Percentiles rank a stretch among this genome's conserved stretches.
phyloP scores from a whole-genome alignment of 768 basidiomycete genomes.

The Russula vinacea region DNA sequence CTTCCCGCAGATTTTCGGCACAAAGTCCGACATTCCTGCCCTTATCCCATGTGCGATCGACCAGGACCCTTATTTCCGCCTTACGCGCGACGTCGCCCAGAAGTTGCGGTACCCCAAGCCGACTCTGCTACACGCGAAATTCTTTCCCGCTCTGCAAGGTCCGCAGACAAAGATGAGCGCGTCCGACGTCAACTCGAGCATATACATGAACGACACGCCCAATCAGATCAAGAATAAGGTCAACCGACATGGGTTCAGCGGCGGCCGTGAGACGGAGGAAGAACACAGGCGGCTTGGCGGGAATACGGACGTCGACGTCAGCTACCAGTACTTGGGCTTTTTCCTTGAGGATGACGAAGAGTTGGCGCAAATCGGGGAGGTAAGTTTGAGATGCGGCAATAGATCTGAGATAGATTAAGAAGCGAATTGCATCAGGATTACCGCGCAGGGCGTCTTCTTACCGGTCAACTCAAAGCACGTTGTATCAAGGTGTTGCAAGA shows the following conservation, averaged over 20 bases:
- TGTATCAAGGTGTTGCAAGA: constrained; percentile 81
- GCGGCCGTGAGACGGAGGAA: constrained; percentile 93
- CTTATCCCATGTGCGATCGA: constrained; percentile 99
- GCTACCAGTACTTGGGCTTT: constrained; percentile 92
- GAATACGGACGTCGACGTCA: constrained; percentile 91
- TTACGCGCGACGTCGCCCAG: constrained; percentile 91
- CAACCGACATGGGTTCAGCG: constrained; percentile 93
- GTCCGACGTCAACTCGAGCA: constrained; percentile 85
- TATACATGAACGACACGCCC: constrained; percentile 92
- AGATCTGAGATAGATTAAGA: background rate
- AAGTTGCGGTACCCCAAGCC: constrained; percentile 97
- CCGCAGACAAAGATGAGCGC: constrained; percentile 99
- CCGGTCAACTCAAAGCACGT: constrained; percentile 85
- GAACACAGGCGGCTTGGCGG: constrained; percentile 88
- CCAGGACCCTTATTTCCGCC: constrained; percentile 95
- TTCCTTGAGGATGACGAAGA: constrained; percentile 95
- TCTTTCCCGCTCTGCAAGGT: constrained; percentile 97
- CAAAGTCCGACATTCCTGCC: constrained; percentile 76
- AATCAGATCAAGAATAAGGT: constrained; percentile 98
- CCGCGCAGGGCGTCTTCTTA: constrained; percentile 79
- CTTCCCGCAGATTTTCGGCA: constrained; percentile 96
- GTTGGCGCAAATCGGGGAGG: constrained; percentile 70
- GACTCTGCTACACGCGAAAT: constrained; percentile 86
- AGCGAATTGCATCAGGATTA: constrained; percentile 67
- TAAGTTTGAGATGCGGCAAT: constrained; percentile 37